A percentile compares a stretch with the other conserved stretches of the same genome.
These are phyloP conservation scores for Trichoderma harzianum DNA, from an alignment of 2,329 filamentous ascomycete genomes.

Conservation along the genomic window DNA sequence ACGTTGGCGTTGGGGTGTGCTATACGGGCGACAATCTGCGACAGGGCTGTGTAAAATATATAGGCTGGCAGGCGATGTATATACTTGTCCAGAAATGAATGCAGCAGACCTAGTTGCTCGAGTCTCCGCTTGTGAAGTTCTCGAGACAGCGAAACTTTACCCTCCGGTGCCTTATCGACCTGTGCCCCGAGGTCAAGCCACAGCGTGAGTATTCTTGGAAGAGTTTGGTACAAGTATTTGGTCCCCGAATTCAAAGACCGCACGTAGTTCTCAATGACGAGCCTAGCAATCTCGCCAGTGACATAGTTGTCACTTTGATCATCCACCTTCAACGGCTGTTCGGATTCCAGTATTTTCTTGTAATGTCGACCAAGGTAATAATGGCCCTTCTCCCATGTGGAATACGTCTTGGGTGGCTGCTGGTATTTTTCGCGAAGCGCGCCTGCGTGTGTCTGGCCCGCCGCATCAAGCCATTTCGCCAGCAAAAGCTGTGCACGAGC, in stretches of 20 bases:
- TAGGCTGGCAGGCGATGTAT: slow-evolving; percentile 68
- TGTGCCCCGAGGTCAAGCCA: slow-evolving; percentile 90
- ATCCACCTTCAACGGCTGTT: slow-evolving; percentile 70
- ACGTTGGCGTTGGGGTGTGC: slow-evolving; percentile 78
- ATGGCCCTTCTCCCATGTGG: slow-evolving; percentile 91
- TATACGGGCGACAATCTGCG: slow-evolving; percentile 94
- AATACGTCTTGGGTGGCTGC: slow-evolving; percentile 66
- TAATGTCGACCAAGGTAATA: slow-evolving; percentile 97
- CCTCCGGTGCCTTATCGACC: slow-evolving; percentile 59
- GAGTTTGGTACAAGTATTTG: slow-evolving; percentile 92
- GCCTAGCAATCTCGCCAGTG: slow-evolving; percentile 77
- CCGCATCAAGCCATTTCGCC: slow-evolving; percentile 93
- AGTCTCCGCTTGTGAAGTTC: slow-evolving; percentile 56
- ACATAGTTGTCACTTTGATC: slow-evolving; percentile 76
- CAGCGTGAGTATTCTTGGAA: slow-evolving; percentile 85
- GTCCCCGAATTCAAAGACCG: slow-evolving; percentile 83
- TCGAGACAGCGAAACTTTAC: slow-evolving; percentile 50
- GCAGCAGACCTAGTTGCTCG: slow-evolving; percentile 64
- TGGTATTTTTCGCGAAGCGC: slow-evolving; percentile 80
- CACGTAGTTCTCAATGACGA: slow-evolving; percentile 92
- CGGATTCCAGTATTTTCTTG: slow-evolving; percentile 89
- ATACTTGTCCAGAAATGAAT: slow-evolving; percentile 77
- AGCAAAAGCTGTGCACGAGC: slow-evolving; percentile 81
- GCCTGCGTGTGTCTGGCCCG: slow-evolving; percentile 86
- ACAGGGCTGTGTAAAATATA: slow-evolving; percentile 77